Percentiles rank a stretch among this genome's conserved stretches.
phyloP scores from a whole-genome alignment of 2,329 filamentous ascomycete species.

The Escovopsis sp. region DNA sequence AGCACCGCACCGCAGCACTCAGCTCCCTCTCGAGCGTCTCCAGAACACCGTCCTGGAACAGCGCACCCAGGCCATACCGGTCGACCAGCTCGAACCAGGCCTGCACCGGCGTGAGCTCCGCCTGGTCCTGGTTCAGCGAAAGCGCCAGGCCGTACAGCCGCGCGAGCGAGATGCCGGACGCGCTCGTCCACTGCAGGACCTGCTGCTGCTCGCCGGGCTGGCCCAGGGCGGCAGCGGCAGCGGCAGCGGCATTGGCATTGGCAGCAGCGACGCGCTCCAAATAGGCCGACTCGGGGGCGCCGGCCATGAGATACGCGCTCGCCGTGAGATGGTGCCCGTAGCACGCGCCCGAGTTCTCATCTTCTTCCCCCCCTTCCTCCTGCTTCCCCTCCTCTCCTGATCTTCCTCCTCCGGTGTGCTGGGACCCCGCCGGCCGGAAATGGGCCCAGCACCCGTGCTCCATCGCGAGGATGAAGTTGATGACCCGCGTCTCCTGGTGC shows the following conservation, averaged over 20 bases:
- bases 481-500: conserved; percentile 28
- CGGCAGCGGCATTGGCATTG: neutral
- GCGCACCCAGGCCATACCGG: conserved; percentile 23
- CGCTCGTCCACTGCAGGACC: conserved; percentile 22
- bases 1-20: conserved; percentile 28
- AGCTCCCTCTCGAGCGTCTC: conserved; percentile 27
- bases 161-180: conserved; percentile 25
- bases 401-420: conserved; percentile 10
- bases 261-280: conserved; percentile 8
- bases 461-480: conserved; percentile 41
- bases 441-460: conserved; percentile 40
- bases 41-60: conserved; percentile 22
- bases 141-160: conserved; percentile 30
- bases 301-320: conserved; percentile 25
- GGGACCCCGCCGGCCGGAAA: conserved; percentile 27
- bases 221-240: neutral
- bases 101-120: conserved; percentile 36
- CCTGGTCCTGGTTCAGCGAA: conserved; percentile 24
- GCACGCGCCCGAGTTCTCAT: conserved; percentile 12
- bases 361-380: neutral
- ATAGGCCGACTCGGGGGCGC: conserved; percentile 22
- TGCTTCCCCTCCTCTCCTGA: too few relatives aligned
- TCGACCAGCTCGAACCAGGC: conserved; percentile 38
- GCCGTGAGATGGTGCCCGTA: conserved; percentile 32
- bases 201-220: conserved; percentile 10